Evolutionary conservation across 2,329 filamentous ascomycete genomes (phyloP).

Genomic region (Trichoderma atroviride): DNA sequence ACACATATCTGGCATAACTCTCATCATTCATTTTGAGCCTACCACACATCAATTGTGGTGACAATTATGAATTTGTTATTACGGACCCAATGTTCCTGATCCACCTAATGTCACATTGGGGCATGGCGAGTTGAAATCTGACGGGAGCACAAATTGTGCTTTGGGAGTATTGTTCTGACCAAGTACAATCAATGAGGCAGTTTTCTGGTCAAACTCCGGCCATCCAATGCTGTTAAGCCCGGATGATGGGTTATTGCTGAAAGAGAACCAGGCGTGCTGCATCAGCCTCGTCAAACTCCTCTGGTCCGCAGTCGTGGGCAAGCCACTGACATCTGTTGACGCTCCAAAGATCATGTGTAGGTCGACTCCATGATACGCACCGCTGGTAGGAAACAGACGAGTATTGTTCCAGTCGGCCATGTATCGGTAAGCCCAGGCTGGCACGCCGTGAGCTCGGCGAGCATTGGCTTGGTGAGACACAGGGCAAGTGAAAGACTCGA

Average conservation of each 20-base stretch:
- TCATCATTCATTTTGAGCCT: background rate
- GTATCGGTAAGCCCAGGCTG: slow-evolving; percentile 51
- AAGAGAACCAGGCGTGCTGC: slow-evolving; percentile 47
- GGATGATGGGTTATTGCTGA: slow-evolving; percentile 41
- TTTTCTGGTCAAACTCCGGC: slow-evolving; percentile 31
- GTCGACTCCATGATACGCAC: slow-evolving; percentile 54
- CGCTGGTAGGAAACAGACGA: slow-evolving; percentile 48
- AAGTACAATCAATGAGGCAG: slow-evolving; percentile 29
- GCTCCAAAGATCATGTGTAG: slow-evolving; percentile 52
- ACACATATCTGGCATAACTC: background rate
- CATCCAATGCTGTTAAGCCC: slow-evolving; percentile 38
- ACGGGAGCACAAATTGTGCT: slow-evolving; percentile 34
- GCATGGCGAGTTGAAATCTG: slow-evolving; percentile 34
- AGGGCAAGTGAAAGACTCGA: slow-evolving; percentile 52
- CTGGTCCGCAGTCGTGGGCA: slow-evolving; percentile 39
- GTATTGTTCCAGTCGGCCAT: slow-evolving; percentile 54
- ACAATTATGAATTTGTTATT: background rate
- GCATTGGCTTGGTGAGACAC: slow-evolving; percentile 43
- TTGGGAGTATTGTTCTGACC: slow-evolving; percentile 26
- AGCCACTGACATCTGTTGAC: slow-evolving; percentile 43
- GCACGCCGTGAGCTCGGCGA: slow-evolving; percentile 40
- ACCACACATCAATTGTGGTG: background rate
- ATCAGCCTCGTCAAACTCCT: slow-evolving; percentile 40
- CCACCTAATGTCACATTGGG: slow-evolving; percentile 33
- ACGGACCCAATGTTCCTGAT: slow-evolving; percentile 25